phyloP scores from a whole-genome alignment of 129 eudicot species.

The Smallanthus sonchifolius region DNA sequence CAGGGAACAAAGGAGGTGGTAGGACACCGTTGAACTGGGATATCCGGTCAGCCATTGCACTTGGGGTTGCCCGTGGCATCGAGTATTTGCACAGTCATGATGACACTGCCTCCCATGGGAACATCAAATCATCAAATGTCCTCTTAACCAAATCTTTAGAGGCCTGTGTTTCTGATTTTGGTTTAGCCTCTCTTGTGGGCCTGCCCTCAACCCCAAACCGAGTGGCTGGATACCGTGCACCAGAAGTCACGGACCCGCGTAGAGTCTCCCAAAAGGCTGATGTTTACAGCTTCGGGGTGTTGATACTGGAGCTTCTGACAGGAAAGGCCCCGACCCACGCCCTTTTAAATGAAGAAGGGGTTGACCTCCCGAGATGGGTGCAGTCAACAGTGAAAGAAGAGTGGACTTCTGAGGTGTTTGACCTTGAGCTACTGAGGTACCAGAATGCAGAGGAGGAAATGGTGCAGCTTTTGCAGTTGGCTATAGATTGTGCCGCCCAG shows the following conservation, averaged over 20 bases:
- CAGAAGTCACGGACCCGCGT: conserved; percentile 86
- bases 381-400: conserved; percentile 84
- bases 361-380: conserved; percentile 95
- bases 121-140: conserved; percentile 82
- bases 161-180: conserved; percentile 80
- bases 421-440: conserved; percentile 76
- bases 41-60: conserved; percentile 71
- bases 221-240: conserved; percentile 88
- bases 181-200: conserved; percentile 69
- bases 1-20: conserved; percentile 89
- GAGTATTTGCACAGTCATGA: conserved; percentile 73
- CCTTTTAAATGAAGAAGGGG: conserved; percentile 83
- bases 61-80: conserved; percentile 85
- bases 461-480: conserved; percentile 86
- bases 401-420: conserved; percentile 92
- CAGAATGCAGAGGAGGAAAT: conserved; percentile 77
- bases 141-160: conserved; percentile 71
- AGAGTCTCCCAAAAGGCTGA: conserved; percentile 82
- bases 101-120: conserved; percentile 63
- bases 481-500: conserved; percentile 80
- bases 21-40: conserved; percentile 81
- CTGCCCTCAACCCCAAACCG: conserved; percentile 70
- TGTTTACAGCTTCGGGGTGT: conserved; percentile 79
- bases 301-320: conserved; percentile 79
- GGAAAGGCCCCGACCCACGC: conserved; percentile 89